Percentiles rank a stretch among this genome's conserved stretches.
phyloP scores from a whole-genome alignment of 129 eudicot species.

The Saussurea involucrata region DNA sequence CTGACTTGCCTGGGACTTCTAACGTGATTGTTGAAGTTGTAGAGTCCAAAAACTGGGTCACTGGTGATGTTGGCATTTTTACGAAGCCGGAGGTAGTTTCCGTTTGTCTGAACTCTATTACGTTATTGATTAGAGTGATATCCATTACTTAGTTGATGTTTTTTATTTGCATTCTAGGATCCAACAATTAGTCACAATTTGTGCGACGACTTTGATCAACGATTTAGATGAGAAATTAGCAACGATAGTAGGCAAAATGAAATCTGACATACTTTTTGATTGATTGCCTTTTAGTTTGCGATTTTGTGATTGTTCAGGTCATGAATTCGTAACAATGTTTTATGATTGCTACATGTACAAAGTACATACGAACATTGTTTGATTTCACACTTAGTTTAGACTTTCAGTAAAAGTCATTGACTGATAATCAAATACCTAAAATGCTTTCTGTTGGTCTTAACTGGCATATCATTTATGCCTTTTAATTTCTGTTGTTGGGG shows the following conservation, averaged over 20 bases:
- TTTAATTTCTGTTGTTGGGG: not conserved
- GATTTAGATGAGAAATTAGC: constrained; percentile 6
- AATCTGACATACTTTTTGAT: not conserved
- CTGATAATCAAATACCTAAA: not conserved
- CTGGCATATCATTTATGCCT: not conserved
- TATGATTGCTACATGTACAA: not conserved
- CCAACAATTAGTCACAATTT: not conserved
- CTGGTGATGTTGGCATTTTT: constrained; percentile 64
- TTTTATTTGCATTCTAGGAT: not conserved
- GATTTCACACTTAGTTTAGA: not conserved
- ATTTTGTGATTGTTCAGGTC: not conserved
- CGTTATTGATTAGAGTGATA: not conserved
- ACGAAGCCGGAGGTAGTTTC: constrained; percentile 71
- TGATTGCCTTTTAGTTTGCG: not conserved
- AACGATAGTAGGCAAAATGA: not conserved
- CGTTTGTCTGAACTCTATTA: not conserved
- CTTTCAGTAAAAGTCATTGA: not conserved
- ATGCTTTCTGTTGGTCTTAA: not conserved
- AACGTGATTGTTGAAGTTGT: constrained; percentile 72
- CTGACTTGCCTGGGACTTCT: constrained; percentile 74
- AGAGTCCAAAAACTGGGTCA: constrained; percentile 56
- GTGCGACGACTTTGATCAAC: not conserved
- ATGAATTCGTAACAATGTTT: not conserved
- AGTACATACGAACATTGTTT: not conserved
- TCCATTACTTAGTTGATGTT: not conserved